Base-by-base conservation (phyloP, 495 filamentous ascomycete species). In the Cetradonia linearis region DNA sequence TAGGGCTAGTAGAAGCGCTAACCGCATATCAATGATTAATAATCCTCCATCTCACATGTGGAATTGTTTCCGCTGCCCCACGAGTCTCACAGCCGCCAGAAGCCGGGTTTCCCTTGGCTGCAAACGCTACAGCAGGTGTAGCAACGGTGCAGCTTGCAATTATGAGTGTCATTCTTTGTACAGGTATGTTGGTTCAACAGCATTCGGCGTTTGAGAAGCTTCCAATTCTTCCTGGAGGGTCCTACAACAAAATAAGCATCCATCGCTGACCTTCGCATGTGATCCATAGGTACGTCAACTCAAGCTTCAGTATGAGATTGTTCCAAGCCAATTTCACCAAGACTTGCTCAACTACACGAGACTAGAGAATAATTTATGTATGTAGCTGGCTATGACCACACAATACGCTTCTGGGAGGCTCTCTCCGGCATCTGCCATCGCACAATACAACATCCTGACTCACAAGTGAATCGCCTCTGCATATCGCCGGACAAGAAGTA, bases 341-440 rank as follows among this genome's bases (percentile, higher is more conserved):
- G 31, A 28, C 30, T 53, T 11, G 30, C 11, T 20, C 2, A 6
- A 54, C 6, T 31, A 13, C 14, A 23, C 28, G 33, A 36, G 16
- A 16, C 3, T 18, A 25, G 13, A 44, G 10, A 27, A 57, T 58
- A 27, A 23, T 53, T 3, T 14, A 20, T 33, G n/a, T 56, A 54
- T 62, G 56, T 49, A 89, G 93, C 93, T 72, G 94, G 93, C 66
- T 97, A 98, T 75, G 93, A 98, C 78, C 93, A 98, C 76, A 97
- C 93, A 42, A 98, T 98, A 67, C 84, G 93, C 57, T 98, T 98
- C 77, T 98, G 93, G 93, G 93, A 98, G 71, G 93, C 93, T 5
- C 82, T 98, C 52, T 95, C 91, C 6, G 93, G 93, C 30, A 97
- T 98, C 60, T 98, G 93, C 74, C 96, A 91, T 5, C 89, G 93